These are phyloP conservation scores for Calvatia gigantea DNA, from an alignment of 768 basidiomycete genomes.

Conservation along the genomic window DNA sequence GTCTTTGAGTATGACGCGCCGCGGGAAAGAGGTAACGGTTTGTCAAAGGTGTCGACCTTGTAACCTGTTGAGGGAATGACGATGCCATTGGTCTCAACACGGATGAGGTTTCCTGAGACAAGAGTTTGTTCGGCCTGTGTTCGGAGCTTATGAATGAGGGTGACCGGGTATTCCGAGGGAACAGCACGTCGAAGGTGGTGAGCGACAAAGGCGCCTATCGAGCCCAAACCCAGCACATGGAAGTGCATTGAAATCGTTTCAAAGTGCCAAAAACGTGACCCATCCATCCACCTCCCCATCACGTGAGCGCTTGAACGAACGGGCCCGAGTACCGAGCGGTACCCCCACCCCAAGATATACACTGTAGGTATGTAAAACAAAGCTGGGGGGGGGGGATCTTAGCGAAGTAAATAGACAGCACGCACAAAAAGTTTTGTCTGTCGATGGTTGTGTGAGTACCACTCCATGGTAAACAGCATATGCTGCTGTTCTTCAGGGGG, in stretches of 20 bases:
- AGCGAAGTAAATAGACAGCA: too few relatives aligned
- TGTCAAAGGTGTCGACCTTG: constrained; percentile 44
- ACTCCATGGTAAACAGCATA: too few relatives aligned
- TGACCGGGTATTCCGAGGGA: constrained; percentile 48
- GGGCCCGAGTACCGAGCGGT: not conserved
- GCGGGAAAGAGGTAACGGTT: constrained; percentile 1
- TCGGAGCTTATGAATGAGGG: constrained; percentile 62
- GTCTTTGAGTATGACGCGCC: not conserved
- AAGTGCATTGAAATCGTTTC: constrained; percentile 50
- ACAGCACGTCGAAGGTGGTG: constrained; percentile 70
- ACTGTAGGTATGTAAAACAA: too few relatives aligned
- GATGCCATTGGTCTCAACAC: constrained; percentile 48
- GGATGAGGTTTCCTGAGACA: constrained; percentile 32
- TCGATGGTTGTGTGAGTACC: too few relatives aligned
- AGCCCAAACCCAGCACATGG: constrained; percentile 76
- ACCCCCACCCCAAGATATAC: too few relatives aligned
- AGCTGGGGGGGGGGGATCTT: too few relatives aligned
- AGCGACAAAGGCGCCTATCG: constrained; percentile 80
- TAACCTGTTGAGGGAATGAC: constrained; percentile 41
- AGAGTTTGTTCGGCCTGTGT: constrained; percentile 33
- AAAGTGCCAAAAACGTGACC: too few relatives aligned
- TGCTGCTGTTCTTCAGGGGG: too few relatives aligned
- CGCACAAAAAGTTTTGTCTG: too few relatives aligned
- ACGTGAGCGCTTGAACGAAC: not conserved
- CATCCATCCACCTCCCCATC: not conserved